Evolutionary conservation across 1,284 basidiomycete genomes (phyloP).

Genomic region (Irpex lacteus): DNA sequence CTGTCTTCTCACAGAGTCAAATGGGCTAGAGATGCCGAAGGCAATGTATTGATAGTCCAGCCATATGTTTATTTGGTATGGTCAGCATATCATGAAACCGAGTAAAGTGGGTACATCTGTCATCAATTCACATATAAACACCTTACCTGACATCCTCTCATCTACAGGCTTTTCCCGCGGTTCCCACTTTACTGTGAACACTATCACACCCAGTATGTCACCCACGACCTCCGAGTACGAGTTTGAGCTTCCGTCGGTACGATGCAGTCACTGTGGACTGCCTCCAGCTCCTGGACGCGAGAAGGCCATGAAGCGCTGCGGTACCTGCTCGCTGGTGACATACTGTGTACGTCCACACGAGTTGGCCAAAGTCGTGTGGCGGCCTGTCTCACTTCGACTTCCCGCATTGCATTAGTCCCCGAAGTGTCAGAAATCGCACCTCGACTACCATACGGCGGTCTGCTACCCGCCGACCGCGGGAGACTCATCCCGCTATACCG

Average conservation of each 20-base stretch:
- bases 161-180: background rate
- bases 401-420: constrained; percentile 1
- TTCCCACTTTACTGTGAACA: background rate
- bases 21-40: background rate
- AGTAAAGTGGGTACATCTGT: background rate
- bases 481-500: background rate
- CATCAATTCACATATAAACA: constrained; percentile 1
- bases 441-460: constrained; percentile 4
- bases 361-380: background rate
- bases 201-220: background rate
- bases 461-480: background rate
- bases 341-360: constrained; percentile 4
- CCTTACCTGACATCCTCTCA: background rate
- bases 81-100: background rate
- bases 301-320: constrained; percentile 6
- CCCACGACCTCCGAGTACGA: constrained; percentile 1
- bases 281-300: background rate
- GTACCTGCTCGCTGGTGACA: constrained; percentile 3
- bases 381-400: background rate
- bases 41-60: background rate
- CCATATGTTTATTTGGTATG: background rate
- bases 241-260: constrained; percentile 1
- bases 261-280: constrained; percentile 7
- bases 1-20: background rate
- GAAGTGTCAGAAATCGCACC: constrained; percentile 5